These are phyloP conservation scores for Aspergillus spinulosporus DNA, from an alignment of 2,329 filamentous ascomycete genomes.

Conservation along the genomic window DNA sequence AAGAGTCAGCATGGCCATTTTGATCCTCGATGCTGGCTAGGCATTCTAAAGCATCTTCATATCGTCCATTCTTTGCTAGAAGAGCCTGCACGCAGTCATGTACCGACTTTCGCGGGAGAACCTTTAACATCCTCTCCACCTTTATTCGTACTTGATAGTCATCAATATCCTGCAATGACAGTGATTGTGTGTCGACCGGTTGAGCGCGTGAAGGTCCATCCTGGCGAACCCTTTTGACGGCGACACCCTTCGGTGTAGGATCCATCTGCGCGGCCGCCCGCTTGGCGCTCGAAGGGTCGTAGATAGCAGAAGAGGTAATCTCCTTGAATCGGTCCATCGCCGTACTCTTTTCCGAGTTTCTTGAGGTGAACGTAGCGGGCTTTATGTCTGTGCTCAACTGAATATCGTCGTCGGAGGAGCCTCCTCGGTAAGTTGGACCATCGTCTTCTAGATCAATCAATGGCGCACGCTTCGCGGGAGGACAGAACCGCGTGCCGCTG, in stretches of 20 bases:
- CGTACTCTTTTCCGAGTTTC: slow-evolving; percentile 41
- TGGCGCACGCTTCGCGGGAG: slow-evolving; percentile 45
- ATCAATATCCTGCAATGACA: slow-evolving; percentile 51
- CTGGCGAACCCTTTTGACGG: slow-evolving; percentile 44
- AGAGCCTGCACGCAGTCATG: slow-evolving; percentile 53
- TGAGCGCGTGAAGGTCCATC: slow-evolving; percentile 48
- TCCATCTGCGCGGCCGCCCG: slow-evolving; percentile 48
- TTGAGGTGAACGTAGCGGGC: slow-evolving; percentile 56
- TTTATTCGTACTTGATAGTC: slow-evolving; percentile 54
- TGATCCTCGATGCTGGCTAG: slow-evolving; percentile 45
- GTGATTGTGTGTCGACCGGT: slow-evolving; percentile 43
- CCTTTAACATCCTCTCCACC: slow-evolving; percentile 52
- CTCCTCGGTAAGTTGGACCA: slow-evolving; percentile 60
- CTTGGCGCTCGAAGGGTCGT: slow-evolving; percentile 43
- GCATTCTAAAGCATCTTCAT: slow-evolving; percentile 55
- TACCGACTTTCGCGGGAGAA: slow-evolving; percentile 52
- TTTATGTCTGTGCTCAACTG: slow-evolving; percentile 58
- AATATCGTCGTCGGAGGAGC: slow-evolving; percentile 62
- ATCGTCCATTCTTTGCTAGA: slow-evolving; percentile 51
- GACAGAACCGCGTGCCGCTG: slow-evolving; percentile 69
- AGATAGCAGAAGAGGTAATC: slow-evolving; percentile 46
- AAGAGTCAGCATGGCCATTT: slow-evolving; percentile 30
- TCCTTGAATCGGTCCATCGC: slow-evolving; percentile 45
- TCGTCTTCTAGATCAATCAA: slow-evolving; percentile 56
- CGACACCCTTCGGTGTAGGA: slow-evolving; percentile 38